Conservation (phyloP, 768 basidiomycete genomes). For the Cystobasidium tubakii region DNA sequence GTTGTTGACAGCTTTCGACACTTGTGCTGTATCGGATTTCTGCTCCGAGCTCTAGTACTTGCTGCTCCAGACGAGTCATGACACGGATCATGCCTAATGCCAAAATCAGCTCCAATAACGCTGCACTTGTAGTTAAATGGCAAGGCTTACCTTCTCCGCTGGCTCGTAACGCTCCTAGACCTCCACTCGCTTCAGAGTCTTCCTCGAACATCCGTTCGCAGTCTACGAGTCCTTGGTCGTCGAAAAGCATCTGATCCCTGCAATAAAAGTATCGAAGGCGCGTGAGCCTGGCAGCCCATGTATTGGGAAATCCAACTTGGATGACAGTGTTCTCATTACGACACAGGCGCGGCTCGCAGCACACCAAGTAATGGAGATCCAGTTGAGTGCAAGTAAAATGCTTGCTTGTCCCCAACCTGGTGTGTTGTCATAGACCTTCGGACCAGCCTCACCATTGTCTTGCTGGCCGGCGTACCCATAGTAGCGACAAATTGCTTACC, state of each 20-base stretch:
- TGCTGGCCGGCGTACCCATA: no score
- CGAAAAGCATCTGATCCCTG: constrained; percentile 30
- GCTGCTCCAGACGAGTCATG: constrained; percentile 9
- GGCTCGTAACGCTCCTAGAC: constrained; percentile 16
- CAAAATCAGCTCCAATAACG: neutral
- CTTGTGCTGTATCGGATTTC: constrained; percentile 11
- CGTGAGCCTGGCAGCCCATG: neutral
- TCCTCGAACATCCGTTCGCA: constrained; percentile 15
- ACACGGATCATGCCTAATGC: constrained; percentile 7
- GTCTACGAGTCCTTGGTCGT: neutral
- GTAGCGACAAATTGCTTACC: constrained; percentile 13
- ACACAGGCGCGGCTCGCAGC: no score
- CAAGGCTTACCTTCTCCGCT: constrained; percentile 21
- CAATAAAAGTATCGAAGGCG: neutral
- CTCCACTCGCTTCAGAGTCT: neutral
- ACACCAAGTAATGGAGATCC: no score
- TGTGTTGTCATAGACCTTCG: no score
- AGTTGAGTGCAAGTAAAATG: no score
- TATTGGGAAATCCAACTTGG: no score
- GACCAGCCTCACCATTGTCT: no score
- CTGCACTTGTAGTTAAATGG: no score
- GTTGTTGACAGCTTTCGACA: neutral
- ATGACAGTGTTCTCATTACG: no score
- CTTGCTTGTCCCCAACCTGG: no score
- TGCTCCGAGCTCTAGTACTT: neutral